Percentiles rank a stretch among this genome's conserved stretches.
Evolutionary conservation across 441 rosid species (phyloP).

Genomic region (Euphorbia schlechtendalii): DNA sequence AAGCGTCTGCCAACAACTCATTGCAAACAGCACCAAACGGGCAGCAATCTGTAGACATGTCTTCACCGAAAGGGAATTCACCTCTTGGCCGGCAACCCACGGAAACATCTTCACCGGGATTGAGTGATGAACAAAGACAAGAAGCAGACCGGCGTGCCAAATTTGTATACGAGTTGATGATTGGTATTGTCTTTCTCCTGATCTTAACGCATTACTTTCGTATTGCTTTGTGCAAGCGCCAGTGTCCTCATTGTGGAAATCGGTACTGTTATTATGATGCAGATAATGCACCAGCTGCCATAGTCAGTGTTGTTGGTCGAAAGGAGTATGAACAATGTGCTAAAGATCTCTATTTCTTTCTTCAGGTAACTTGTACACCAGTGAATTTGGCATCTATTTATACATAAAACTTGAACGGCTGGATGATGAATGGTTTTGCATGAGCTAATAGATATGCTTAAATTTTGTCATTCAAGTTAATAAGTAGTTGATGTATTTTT

Average conservation of each 20-base stretch:
- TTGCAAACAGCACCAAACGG: slow-evolving; percentile 14
- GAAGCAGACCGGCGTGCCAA: slow-evolving; percentile 86
- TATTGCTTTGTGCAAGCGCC: not conserved
- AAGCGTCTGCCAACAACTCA: slow-evolving; percentile 30
- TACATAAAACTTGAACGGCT: not conserved
- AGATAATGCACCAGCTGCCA: slow-evolving; percentile 89
- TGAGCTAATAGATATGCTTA: not conserved
- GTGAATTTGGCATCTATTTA: not conserved
- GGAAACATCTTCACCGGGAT: slow-evolving; percentile 21
- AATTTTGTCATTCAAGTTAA: not conserved
- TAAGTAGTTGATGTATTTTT: slow-evolving; percentile 3
- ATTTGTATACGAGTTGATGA: slow-evolving; percentile 85
- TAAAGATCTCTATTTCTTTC: slow-evolving; percentile 86
- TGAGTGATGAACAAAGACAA: slow-evolving; percentile 51
- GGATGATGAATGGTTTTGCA: not conserved
- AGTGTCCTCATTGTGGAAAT: slow-evolving; percentile 4
- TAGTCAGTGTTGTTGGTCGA: slow-evolving; percentile 83
- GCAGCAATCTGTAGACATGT: slow-evolving; percentile 16
- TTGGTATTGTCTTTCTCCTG: slow-evolving; percentile 43
- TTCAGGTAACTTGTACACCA: slow-evolving; percentile 54
- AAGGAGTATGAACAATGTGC: slow-evolving; percentile 93
- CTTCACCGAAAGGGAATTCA: slow-evolving; percentile 20
- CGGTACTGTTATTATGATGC: slow-evolving; percentile 17
- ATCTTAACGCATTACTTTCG: slow-evolving; percentile 1
- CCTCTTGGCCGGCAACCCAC: slow-evolving; percentile 17